These are phyloP conservation scores for Penium margaritaceum DNA, from an alignment of 139 green algal species.

Conservation along the genomic window DNA sequence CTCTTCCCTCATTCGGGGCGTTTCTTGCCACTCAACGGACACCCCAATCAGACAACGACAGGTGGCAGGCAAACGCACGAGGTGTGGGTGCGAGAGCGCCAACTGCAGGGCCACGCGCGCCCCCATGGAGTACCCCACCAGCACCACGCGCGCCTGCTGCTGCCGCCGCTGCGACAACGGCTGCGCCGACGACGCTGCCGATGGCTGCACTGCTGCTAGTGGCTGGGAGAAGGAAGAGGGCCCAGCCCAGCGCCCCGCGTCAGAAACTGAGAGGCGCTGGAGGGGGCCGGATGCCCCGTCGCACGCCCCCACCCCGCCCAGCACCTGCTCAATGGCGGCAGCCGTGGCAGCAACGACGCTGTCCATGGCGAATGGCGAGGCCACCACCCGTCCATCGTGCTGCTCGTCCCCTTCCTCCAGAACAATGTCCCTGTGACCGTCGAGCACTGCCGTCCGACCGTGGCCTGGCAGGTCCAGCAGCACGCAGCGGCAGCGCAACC, in stretches of 20 bases:
- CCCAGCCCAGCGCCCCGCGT: not conserved
- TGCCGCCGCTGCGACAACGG: not conserved
- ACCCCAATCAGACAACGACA: not conserved
- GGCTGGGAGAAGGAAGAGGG: not conserved
- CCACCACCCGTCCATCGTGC: no score
- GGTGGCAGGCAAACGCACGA: not conserved
- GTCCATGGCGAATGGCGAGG: not conserved
- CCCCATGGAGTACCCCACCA: constrained; percentile 51
- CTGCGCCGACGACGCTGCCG: not conserved
- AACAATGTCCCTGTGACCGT: no score
- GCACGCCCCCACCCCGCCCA: no score
- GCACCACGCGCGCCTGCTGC: not conserved
- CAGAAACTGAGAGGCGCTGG: not conserved
- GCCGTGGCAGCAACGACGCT: not conserved
- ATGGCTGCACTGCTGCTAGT: not conserved
- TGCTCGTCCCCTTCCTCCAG: no score
- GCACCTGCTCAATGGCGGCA: not conserved
- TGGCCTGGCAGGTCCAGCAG: constrained; percentile 48
- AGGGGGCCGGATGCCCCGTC: not conserved
- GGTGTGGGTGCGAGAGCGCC: constrained; percentile 1
- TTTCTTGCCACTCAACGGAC: no score
- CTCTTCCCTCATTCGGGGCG: no score
- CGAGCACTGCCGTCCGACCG: not conserved
- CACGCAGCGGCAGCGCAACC: constrained; percentile 24
- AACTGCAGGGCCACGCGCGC: constrained; percentile 44